Percentiles rank a stretch among this genome's conserved stretches.
Conservation (phyloP, 176 grass and related monocot species). For the Aegilops sharonensis region DNA sequence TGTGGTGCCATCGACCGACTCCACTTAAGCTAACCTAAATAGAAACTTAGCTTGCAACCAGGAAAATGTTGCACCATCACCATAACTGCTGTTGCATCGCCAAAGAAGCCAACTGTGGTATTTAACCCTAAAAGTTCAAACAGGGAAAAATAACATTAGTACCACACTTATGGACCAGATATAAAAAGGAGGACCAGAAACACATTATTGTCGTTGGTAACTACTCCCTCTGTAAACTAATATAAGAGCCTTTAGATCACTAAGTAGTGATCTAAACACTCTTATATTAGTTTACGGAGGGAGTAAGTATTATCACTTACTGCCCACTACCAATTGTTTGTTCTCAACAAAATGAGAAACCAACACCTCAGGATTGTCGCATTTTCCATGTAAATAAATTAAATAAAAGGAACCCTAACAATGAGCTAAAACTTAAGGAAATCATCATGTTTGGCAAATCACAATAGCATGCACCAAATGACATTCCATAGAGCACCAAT, state of each 20-base stretch:
- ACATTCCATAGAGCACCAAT: neutral
- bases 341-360: neutral
- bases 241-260: no score
- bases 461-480: neutral
- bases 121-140: neutral
- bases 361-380: neutral
- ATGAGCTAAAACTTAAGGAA: neutral
- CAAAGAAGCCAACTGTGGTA: neutral
- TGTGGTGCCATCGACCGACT: neutral
- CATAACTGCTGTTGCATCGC: neutral
- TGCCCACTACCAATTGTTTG: neutral
- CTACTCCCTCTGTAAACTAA: neutral
- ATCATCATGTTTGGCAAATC: neutral
- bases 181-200: neutral
- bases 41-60: neutral
- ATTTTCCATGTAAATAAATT: neutral
- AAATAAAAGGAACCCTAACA: neutral
- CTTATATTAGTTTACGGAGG: no score
- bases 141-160: neutral
- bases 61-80: neutral
- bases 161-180: neutral
- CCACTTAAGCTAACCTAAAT: neutral
- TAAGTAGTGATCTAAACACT: no score
- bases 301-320: neutral
- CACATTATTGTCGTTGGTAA: neutral